Conservation (phyloP, 495 filamentous ascomycete genomes). For the Beverwykella pulmonaria region DNA sequence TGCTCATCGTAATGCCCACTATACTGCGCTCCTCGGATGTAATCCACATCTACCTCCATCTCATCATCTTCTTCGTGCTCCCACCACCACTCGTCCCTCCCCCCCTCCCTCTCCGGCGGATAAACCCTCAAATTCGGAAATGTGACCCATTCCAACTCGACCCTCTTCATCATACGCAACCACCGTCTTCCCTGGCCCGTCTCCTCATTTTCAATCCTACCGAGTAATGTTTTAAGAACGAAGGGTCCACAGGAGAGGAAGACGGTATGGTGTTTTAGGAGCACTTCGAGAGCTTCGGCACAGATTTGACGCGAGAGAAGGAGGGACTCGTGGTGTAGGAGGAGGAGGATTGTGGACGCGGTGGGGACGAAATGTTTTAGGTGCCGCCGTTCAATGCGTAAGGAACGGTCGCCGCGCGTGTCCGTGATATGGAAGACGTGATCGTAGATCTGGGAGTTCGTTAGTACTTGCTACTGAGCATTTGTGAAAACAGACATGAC, state of each 20-base stretch:
- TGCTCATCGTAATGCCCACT: constrained; percentile 10
- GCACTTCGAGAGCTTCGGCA: constrained; percentile 30
- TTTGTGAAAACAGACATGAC: too few relatives aligned
- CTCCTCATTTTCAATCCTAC: constrained; percentile 14
- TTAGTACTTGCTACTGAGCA: neutral
- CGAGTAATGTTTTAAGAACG: constrained; percentile 23
- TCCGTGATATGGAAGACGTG: constrained; percentile 18
- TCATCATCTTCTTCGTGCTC: constrained; percentile 8
- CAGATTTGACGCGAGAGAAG: constrained; percentile 31
- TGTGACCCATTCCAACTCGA: constrained; percentile 35
- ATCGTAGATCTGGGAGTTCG: constrained; percentile 25
- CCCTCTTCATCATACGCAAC: constrained; percentile 16
- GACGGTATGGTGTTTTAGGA: constrained; percentile 33
- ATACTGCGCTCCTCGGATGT: neutral
- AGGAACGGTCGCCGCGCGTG: constrained; percentile 9
- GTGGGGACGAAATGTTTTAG: constrained; percentile 25
- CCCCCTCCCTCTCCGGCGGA: constrained; percentile 6
- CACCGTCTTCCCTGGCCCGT: constrained; percentile 12
- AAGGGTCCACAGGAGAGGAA: constrained; percentile 32
- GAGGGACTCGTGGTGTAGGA: constrained; percentile 31
- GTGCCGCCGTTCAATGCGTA: constrained; percentile 36
- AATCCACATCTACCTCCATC: constrained; percentile 13
- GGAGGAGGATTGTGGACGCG: constrained; percentile 21
- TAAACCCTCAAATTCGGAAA: constrained; percentile 30
- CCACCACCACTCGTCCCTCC: constrained; percentile 13